These are phyloP conservation scores for Clarireedia paspali DNA, from an alignment of 2,329 filamentous ascomycete genomes.

Conservation along the genomic window DNA sequence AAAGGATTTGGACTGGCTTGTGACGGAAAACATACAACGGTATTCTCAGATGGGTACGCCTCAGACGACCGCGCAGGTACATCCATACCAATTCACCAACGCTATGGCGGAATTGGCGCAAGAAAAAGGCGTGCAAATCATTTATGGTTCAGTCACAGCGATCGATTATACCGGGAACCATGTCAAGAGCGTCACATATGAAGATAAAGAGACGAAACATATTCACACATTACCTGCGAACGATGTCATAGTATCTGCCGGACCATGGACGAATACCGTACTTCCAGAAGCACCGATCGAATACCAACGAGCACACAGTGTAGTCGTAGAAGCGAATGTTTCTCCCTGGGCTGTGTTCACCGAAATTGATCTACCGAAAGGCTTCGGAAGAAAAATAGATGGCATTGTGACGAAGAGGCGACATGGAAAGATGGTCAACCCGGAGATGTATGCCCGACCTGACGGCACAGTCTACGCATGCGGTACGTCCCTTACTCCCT, in stretches of 20 bases:
- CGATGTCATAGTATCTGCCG: conserved; percentile 34
- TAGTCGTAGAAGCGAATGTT: conserved; percentile 57
- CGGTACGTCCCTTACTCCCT: conserved; percentile 41
- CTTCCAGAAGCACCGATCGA: conserved; percentile 51
- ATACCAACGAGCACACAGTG: conserved; percentile 55
- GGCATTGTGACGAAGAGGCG: conserved; percentile 41
- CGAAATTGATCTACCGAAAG: conserved; percentile 64
- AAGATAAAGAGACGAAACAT: conserved; percentile 40
- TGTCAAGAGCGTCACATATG: conserved; percentile 62
- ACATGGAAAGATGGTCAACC: conserved; percentile 61
- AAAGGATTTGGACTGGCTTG: conserved; percentile 76
- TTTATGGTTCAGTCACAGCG: conserved; percentile 59
- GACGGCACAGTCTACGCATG: conserved; percentile 90
- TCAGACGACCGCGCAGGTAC: conserved; percentile 82
- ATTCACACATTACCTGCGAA: conserved; percentile 46
- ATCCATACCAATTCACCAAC: conserved; percentile 85
- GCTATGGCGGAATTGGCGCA: conserved; percentile 70
- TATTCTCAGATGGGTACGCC: conserved; percentile 82
- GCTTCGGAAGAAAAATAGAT: conserved; percentile 48
- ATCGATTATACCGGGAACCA: conserved; percentile 55
- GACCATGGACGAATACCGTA: conserved; percentile 55
- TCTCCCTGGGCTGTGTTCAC: conserved; percentile 79
- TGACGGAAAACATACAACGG: conserved; percentile 52
- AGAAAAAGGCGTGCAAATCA: conserved; percentile 60
- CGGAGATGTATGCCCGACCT: conserved; percentile 89